Evolutionary conservation across 139 green algal genomes (phyloP), one percentile per base, ranked within the genome.

Genomic region (Chlorella sp.): DNA sequence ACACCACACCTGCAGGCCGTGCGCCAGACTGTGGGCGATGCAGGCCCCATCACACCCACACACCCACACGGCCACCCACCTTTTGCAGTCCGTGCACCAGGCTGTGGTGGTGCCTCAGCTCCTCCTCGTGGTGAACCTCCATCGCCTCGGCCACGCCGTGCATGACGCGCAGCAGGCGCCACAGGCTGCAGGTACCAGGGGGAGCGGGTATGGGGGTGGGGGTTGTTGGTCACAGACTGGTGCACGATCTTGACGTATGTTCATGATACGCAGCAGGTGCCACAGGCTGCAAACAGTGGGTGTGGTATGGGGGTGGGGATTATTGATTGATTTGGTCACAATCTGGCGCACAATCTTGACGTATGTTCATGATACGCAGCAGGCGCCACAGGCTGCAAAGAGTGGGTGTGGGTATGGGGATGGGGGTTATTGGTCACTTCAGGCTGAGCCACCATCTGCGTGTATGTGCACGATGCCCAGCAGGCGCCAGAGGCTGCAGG

Each of bases 111-210:
- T 32, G 30, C 40, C 66, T 30, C 30, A 68, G 32, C 84, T 81
- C 68, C 14, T 60, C 4, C 84, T 88, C 84, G 16, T 81, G 39
- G 39, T 77, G 19, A 24, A 87, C 22, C 42, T 87, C 88, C 42
- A 91, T 77, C 1, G 68, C 88, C 69, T 91, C 88, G 1, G 88
- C 88, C 81, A 91, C 82, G 14, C 81, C 88, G 37, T 91, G 88
- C 78, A 91, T 87, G 57, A 91, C 48, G 7, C 88, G 73, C 42
- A 91, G 34, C 15, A 91, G 42, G 53, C 88, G 81, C 88, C 88
- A 91, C 0, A 91, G 88, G n/a, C 88, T 85, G 82, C 57, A 28
- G 24, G 71, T 28, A n/a, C n/a, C 48, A 57, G 9, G 9, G 24
- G 28, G 36, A 19, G 24, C 9, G 9, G 66, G 66, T 3, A 12